Conservation (phyloP, 2,329 filamentous ascomycete species). For the Graphiopsis chlorocephala region DNA sequence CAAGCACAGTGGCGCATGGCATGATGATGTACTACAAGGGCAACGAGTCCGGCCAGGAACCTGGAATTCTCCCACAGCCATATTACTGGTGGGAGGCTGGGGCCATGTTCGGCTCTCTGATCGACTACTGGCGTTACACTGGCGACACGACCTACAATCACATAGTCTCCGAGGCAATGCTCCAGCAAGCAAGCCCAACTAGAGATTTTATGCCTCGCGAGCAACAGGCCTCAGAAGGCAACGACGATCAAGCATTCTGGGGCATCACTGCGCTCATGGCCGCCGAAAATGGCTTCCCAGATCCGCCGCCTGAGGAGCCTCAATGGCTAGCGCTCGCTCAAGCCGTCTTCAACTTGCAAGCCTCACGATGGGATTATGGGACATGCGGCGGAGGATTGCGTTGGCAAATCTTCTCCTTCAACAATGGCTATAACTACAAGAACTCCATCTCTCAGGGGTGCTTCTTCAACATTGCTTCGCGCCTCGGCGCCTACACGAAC, state of each 20-base stretch:
- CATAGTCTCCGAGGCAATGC: conserved; percentile 55
- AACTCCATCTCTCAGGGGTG: conserved; percentile 54
- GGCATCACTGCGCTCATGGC: conserved; percentile 55
- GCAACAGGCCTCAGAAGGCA: conserved; percentile 41
- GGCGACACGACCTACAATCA: conserved; percentile 63
- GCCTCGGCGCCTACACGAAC: conserved; percentile 40
- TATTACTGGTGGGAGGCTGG: conserved; percentile 67
- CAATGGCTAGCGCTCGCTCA: conserved; percentile 46
- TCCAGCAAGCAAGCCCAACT: conserved; percentile 58
- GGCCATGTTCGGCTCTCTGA: conserved; percentile 61
- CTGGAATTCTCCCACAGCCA: conserved; percentile 58
- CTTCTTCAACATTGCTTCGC: conserved; percentile 49
- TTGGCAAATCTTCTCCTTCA: conserved; percentile 45
- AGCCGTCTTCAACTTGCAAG: conserved; percentile 41
- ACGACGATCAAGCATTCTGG: conserved; percentile 59
- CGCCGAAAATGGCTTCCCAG: conserved; percentile 50
- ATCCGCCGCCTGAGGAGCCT: conserved; percentile 39
- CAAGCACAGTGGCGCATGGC: conserved; percentile 44
- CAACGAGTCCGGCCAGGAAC: conserved; percentile 50
- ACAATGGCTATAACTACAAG: conserved; percentile 48
- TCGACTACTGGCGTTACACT: conserved; percentile 69
- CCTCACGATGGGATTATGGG: conserved; percentile 35
- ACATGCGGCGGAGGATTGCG: conserved; percentile 39
- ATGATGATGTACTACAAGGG: conserved; percentile 55
- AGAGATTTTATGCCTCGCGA: conserved; percentile 57